Evolutionary conservation across 352 stramenopile species (phyloP).

Genomic region (Phytophthora chlamydospora): DNA sequence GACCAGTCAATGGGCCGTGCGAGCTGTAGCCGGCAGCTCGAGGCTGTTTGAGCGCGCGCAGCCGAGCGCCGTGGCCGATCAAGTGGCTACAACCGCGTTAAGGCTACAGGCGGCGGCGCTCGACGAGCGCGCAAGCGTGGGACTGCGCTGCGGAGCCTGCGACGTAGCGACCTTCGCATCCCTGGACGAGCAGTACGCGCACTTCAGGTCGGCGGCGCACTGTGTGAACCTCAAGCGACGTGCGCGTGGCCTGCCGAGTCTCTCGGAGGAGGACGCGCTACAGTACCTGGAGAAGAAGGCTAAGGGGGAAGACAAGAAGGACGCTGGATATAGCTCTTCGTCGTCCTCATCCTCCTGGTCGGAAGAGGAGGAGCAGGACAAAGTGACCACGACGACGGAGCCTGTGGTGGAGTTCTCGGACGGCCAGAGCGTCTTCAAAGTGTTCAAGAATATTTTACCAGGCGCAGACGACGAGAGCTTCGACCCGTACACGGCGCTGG

Average conservation of each 20-base stretch:
- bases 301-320: slow-evolving; percentile 28
- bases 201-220: slow-evolving; percentile 88
- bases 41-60: slow-evolving; percentile 48
- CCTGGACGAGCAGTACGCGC: slow-evolving; percentile 81
- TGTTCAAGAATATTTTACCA: slow-evolving; percentile 78
- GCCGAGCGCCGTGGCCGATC: slow-evolving; percentile 2
- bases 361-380: slow-evolving; percentile 55
- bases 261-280: slow-evolving; percentile 48
- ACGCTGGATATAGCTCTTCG: slow-evolving; percentile 27
- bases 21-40: slow-evolving; percentile 59
- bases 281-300: slow-evolving; percentile 34
- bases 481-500: slow-evolving; percentile 60
- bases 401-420: slow-evolving; percentile 85
- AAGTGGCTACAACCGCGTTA: slow-evolving; percentile 28
- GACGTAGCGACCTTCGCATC: slow-evolving; percentile 69
- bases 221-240: slow-evolving; percentile 84
- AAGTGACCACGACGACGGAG: slow-evolving; percentile 54
- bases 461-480: slow-evolving; percentile 56
- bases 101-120: slow-evolving; percentile 41
- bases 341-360: slow-evolving; percentile 56
- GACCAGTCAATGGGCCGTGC: slow-evolving; percentile 60
- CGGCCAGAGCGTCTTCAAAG: slow-evolving; percentile 75
- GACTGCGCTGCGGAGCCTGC: slow-evolving; percentile 78
- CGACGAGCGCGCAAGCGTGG: slow-evolving; percentile 43
- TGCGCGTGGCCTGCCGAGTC: slow-evolving; percentile 54